Conservation (phyloP, 495 filamentous ascomycete genomes). For the Penicillium cinerascens region DNA sequence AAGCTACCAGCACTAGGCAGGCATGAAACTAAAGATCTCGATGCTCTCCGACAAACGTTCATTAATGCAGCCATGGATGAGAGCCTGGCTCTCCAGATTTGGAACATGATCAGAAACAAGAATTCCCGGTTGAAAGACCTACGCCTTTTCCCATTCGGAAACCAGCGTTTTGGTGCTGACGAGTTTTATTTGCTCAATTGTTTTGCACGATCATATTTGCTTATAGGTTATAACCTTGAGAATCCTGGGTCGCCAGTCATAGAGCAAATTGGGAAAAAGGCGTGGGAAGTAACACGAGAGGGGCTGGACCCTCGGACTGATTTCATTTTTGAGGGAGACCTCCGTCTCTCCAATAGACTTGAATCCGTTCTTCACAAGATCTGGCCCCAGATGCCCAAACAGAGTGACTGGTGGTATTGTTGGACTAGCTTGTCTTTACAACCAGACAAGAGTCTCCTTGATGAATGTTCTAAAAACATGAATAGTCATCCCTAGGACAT, state of each 20-base stretch:
- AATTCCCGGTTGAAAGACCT: neutral
- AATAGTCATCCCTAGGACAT: too few species aligned
- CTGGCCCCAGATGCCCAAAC: neutral
- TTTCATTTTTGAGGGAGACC: too few species aligned
- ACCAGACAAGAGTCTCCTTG: too few species aligned
- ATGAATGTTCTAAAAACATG: too few species aligned
- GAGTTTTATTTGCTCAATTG: neutral
- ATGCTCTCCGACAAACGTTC: neutral
- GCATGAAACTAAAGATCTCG: neutral
- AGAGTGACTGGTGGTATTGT: neutral
- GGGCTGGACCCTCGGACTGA: too few species aligned
- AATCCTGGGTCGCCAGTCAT: neutral
- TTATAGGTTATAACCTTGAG: neutral
- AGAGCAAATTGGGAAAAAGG: neutral
- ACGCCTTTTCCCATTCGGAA: neutral
- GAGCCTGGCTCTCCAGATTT: constrained; percentile 5
- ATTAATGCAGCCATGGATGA: constrained; percentile 7
- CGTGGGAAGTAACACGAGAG: neutral
- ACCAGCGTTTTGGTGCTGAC: neutral
- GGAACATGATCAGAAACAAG: constrained; percentile 2
- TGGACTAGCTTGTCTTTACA: neutral
- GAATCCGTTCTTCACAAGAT: neutral
- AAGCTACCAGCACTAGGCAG: neutral
- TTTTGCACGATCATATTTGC: neutral
- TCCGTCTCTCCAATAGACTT: neutral